phyloP scores from a whole-genome alignment of 768 basidiomycete genomes.

The Pleurotus djamor region DNA sequence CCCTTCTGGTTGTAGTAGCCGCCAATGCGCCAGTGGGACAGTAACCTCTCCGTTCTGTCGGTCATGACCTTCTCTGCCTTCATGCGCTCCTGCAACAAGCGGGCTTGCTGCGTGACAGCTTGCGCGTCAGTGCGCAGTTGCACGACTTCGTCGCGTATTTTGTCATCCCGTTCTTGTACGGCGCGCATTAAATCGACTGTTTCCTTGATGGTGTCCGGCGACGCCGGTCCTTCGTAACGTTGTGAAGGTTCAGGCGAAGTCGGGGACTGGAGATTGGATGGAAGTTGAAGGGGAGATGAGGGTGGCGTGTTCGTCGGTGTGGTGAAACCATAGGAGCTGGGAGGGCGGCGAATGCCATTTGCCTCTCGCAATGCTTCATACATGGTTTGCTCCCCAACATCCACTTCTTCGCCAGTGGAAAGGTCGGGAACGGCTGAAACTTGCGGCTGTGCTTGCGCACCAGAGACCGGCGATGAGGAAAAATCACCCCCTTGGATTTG shows the following conservation, averaged over 20 bases:
- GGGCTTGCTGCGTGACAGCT: background rate
- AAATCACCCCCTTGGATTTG: background rate
- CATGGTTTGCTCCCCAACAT: too few species aligned
- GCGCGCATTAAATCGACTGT: background rate
- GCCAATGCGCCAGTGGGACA: constrained; percentile 1
- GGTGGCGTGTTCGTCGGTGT: background rate
- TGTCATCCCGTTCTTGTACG: background rate
- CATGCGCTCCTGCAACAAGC: background rate
- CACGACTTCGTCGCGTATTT: background rate
- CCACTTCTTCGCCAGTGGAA: too few species aligned
- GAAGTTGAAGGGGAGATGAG: background rate
- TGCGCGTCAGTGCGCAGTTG: background rate
- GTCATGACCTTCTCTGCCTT: background rate
- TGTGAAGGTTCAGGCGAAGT: background rate
- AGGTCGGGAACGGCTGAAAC: too few species aligned
- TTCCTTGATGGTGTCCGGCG: background rate
- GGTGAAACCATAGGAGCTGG: background rate
- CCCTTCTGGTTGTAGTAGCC: background rate
- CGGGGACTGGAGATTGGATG: background rate
- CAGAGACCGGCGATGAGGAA: background rate
- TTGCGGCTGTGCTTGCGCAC: background rate
- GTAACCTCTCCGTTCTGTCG: background rate
- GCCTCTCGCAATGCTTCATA: background rate
- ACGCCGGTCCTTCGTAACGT: background rate
- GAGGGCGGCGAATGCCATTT: background rate